phyloP scores from a whole-genome alignment of 2,329 filamentous ascomycete genomes.

The Clarireedia paspali region DNA sequence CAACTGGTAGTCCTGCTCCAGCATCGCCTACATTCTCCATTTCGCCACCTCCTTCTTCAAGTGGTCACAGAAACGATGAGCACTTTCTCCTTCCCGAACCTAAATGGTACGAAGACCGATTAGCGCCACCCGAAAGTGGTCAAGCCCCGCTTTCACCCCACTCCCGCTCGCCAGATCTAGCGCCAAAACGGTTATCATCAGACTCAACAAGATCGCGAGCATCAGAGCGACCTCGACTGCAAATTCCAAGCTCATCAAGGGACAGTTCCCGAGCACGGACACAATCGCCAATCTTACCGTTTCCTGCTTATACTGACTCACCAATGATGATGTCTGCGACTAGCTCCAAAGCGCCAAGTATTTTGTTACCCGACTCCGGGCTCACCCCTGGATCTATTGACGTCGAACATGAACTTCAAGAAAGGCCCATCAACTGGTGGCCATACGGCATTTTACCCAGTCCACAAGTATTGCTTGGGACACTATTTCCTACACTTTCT shows the following conservation, averaged over 20 bases:
- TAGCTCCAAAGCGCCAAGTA: conserved; percentile 25
- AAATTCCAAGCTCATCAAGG: conserved; percentile 25
- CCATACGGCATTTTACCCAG: conserved; percentile 66
- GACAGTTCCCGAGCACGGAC: conserved; percentile 21
- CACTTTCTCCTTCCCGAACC: conserved; percentile 27
- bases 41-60: conserved; percentile 21
- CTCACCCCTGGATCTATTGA: conserved; percentile 20
- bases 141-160: conserved; percentile 25
- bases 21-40: conserved; percentile 31
- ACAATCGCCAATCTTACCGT: conserved; percentile 25
- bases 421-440: conserved; percentile 62
- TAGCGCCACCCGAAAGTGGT: conserved; percentile 35
- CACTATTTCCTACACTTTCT: conserved; percentile 80
- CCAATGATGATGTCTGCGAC: conserved; percentile 23
- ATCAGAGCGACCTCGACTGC: conserved; percentile 19
- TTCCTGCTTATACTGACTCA: conserved; percentile 29
- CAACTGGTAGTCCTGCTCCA: conserved; percentile 26
- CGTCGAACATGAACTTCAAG: conserved; percentile 15
- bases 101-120: conserved; percentile 31
- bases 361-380: conserved; percentile 24
- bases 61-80: conserved; percentile 22
- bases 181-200: conserved; percentile 7
- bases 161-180: not conserved
- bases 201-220: conserved; percentile 15
- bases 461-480: conserved; percentile 61